Evolutionary conservation across 495 filamentous ascomycete species (phyloP).

Genomic region (Talaromyces stipitatus): DNA sequence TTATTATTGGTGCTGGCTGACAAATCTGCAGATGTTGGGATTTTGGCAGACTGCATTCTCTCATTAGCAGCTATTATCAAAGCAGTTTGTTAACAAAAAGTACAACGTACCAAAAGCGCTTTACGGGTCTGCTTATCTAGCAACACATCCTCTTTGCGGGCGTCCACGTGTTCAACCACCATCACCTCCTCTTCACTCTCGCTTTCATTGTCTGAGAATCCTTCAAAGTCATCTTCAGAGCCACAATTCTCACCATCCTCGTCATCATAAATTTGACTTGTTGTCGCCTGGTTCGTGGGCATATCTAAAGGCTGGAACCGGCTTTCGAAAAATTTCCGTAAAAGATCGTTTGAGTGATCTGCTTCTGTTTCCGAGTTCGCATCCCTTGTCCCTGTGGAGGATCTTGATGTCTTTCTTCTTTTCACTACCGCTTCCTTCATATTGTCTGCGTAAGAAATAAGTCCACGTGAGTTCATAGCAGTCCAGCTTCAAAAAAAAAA

Average conservation of each 20-base stretch:
- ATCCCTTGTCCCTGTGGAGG: constrained; percentile 12
- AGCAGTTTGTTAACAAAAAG: background rate
- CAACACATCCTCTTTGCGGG: constrained; percentile 32
- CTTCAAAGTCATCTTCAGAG: constrained; percentile 55
- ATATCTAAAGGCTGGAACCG: constrained; percentile 63
- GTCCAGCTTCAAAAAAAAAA: background rate
- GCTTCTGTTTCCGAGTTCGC: constrained; percentile 8
- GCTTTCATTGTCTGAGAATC: constrained; percentile 46
- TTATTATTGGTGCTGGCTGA: constrained; percentile 25
- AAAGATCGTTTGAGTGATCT: constrained; percentile 41
- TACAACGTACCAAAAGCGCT: constrained; percentile 68
- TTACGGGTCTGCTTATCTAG: constrained; percentile 62
- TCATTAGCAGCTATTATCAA: constrained; percentile 10
- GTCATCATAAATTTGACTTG: constrained; percentile 14
- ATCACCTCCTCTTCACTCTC: constrained; percentile 36
- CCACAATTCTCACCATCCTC: constrained; percentile 28
- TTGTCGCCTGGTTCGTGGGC: constrained; percentile 7
- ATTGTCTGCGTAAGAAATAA: background rate
- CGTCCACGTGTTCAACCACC: constrained; percentile 57
- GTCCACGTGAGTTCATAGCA: background rate
- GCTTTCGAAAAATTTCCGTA: constrained; percentile 80
- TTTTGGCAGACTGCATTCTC: constrained; percentile 30
- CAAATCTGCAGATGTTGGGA: constrained; percentile 40
- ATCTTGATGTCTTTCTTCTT: constrained; percentile 25
- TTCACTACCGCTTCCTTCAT: constrained; percentile 27